Base-by-base conservation (phyloP, 306 rosid species). In the Cucurbita ficifolia region DNA sequence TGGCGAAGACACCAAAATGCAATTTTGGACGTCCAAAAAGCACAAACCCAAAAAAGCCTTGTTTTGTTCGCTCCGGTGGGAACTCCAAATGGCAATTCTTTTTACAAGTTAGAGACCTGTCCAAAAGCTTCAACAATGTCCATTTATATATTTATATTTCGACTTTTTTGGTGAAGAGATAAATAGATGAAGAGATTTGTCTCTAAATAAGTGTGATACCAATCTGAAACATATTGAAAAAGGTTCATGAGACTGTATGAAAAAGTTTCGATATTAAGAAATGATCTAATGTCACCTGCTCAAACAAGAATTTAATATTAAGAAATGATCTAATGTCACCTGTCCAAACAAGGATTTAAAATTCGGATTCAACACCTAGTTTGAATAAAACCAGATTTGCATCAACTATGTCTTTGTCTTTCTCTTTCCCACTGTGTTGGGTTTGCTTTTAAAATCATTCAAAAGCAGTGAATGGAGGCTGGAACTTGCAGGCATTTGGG, bases 61-160 rank as follows among this genome's bases (percentile, higher is more conserved):
- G 48, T 49, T 49, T 81, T 8, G 63, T 67, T 10, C 67, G 83
- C 56, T 57, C 42, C 39, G 85, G 84, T 11, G 87, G 83, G 21
- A 79, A 78, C 12, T 75, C 84, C 5, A 56, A 61, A 57, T 86
- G 87, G 84, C 85, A 81, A 33, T 83, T 86, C 56, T 43, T 50
- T 19, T 14, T 33, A 59, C 87, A 83, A 68, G 77, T 86, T 22
- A 48, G 84, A 40, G 24, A 75, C 18, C 61, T 86, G n/a, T 77
- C 84, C 0, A 12, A 58, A 36, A 16, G 48, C 40, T 78, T 81
- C 68, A 77, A 81, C 68, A 29, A 17, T 85, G 29, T 79, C 33
- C 33, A 29, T 29, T 29, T 29, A 29, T 29, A 2, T 29, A 29
- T 29, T 29, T 29, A 29, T 29, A 29, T 2, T 29, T 29, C 33